Conservation (phyloP, 345 rosid genomes). For the Rhodomyrtus tomentosa region DNA sequence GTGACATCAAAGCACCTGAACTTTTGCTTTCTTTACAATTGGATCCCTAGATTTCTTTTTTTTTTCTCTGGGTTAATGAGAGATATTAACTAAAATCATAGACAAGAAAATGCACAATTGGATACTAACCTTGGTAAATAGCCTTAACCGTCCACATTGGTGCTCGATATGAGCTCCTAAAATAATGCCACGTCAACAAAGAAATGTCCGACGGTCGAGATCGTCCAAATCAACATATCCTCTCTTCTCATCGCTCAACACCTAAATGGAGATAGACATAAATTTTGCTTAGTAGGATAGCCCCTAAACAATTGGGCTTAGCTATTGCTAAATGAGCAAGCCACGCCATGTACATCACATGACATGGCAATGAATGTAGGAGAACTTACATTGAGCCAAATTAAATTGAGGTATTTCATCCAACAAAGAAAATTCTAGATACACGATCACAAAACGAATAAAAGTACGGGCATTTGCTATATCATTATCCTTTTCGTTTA, state of each 20-base stretch:
- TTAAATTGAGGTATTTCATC: too few species aligned
- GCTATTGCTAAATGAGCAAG: too few species aligned
- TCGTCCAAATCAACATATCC: neutral
- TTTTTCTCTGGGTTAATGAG: neutral
- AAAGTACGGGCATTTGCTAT: neutral
- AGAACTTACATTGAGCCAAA: neutral
- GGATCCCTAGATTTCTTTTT: neutral
- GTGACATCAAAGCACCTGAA: neutral
- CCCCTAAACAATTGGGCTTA: too few species aligned
- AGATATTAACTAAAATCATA: neutral
- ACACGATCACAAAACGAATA: too few species aligned
- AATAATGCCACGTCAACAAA: neutral
- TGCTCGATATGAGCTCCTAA: neutral
- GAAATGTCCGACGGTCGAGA: accelerated
- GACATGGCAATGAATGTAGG: neutral
- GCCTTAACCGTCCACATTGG: neutral
- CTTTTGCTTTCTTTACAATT: neutral
- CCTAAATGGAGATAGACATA: neutral
- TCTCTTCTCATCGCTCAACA: neutral
- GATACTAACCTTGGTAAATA: neutral
- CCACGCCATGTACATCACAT: too few species aligned
- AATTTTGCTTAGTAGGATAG: neutral
- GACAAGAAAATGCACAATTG: neutral
- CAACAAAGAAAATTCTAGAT: too few species aligned
- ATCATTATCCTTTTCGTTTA: neutral